These are phyloP conservation scores for Symbiodinium pilosum DNA, from an alignment of 73 alveolate genomes.

Conservation along the genomic window DNA sequence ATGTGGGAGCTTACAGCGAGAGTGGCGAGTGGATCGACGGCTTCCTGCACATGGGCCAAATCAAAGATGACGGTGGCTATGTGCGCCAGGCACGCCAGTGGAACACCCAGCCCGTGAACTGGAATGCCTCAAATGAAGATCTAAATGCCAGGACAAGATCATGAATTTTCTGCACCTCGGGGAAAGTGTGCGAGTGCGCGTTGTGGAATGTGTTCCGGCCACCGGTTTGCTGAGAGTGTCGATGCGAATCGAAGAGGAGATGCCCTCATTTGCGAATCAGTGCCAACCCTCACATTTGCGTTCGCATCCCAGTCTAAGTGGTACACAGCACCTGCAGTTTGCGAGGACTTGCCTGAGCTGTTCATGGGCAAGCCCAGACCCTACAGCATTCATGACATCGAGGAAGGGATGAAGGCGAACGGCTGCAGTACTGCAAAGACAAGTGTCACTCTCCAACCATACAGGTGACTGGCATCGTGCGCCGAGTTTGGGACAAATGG, in stretches of 20 bases:
- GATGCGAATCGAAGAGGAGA: slow-evolving; percentile 60
- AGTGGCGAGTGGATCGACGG: slow-evolving; percentile 84
- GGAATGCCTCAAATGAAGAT: too few species aligned
- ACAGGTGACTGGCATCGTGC: slow-evolving; percentile 88
- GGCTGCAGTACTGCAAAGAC: background rate
- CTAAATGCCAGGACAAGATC: slow-evolving; percentile 39
- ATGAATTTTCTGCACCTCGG: slow-evolving; percentile 69
- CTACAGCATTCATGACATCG: slow-evolving; percentile 60
- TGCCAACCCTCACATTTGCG: background rate
- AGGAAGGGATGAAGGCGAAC: slow-evolving; percentile 67
- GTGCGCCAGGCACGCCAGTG: slow-evolving; percentile 12
- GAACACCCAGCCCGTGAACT: too few species aligned
- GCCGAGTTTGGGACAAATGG: slow-evolving; percentile 85
- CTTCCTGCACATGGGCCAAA: slow-evolving; percentile 77
- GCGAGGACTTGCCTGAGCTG: slow-evolving; percentile 76
- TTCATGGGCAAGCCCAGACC: slow-evolving; percentile 90
- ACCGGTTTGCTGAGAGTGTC: slow-evolving; percentile 69
- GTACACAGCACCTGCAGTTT: background rate
- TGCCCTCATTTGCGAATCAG: too few species aligned
- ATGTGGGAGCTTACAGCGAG: slow-evolving; percentile 88
- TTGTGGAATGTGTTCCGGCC: slow-evolving; percentile 74
- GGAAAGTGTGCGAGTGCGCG: slow-evolving; percentile 74
- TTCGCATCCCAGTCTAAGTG: background rate
- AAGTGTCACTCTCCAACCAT: background rate
- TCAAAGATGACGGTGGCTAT: slow-evolving; percentile 90